Conservation (phyloP, 371 early-diverging fungal genomes). For the Saksenaea vasiformis region DNA sequence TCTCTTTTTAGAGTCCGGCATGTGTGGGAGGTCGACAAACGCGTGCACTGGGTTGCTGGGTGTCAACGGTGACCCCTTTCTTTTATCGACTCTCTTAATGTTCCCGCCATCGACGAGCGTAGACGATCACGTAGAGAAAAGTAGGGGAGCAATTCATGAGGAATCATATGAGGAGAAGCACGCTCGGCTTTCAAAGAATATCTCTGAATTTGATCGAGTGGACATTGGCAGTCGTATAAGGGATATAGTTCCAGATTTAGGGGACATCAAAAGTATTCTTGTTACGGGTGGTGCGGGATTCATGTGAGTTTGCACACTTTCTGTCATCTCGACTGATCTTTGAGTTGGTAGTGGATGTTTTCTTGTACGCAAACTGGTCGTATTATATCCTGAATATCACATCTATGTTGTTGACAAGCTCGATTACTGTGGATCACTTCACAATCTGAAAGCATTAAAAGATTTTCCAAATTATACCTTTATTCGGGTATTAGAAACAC, state of each 20-base stretch:
- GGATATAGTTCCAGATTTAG: constrained; percentile 31
- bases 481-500: constrained; percentile 52
- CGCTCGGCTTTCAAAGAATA: constrained; percentile 24
- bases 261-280: constrained; percentile 58
- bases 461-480: constrained; percentile 66
- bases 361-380: constrained; percentile 65
- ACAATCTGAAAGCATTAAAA: constrained; percentile 60
- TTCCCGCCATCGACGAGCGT: neutral
- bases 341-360: constrained; percentile 51
- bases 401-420: constrained; percentile 79
- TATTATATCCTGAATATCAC: constrained; percentile 71
- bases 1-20: too few relatives aligned
- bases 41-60: too few relatives aligned
- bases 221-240: constrained; percentile 49
- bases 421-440: constrained; percentile 79
- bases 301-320: constrained; percentile 58
- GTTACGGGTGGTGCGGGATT: constrained; percentile 92
- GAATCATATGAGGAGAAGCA: constrained; percentile 20
- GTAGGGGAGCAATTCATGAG: neutral
- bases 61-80: too few relatives aligned
- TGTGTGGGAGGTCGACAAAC: too few relatives aligned
- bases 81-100: neutral
- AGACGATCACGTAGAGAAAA: neutral
- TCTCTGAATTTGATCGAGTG: constrained; percentile 40
- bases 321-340: neutral